Base-by-base conservation (phyloP, 352 stramenopile genomes). In the Pythium brassicae region DNA sequence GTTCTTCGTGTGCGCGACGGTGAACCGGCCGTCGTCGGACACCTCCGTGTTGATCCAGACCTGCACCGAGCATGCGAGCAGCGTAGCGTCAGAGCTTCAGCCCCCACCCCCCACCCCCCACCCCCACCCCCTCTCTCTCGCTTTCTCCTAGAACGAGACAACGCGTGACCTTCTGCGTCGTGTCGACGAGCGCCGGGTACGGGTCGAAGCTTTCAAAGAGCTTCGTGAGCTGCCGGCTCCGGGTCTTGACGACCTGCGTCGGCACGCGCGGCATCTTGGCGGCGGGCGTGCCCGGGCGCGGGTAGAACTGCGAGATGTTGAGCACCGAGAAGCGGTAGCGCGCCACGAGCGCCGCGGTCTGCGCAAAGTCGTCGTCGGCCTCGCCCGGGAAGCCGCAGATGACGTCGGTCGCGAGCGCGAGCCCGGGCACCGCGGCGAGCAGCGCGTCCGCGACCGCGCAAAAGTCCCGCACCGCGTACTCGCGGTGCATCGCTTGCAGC, bases 261-360 rank as follows among this genome's bases (percentile, higher is more conserved):
- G 76, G 69, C 22, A 97, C 77, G 45, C 85, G 84, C 51, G 81
- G 85, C 89, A 97, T 97, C 54, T 88, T 90, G 7, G 91, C 91
- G 6, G 90, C 91, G 0, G 89, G 87, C 10, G 91, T 97, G 20
- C 90, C 90, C 5, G 90, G 90, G 1, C 91, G 84, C 35, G 90
- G 87, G 66, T 97, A 97, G 56, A 97, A 97, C 63, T 97, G 85
- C 32, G 89, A 97, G 62, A 97, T 97, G 65, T 97, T 97, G 66
- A 95, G 86, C 56, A 97, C 92, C 59, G 89, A 73, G 57, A 97
- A 96, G 37, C 74, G 70, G 61, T 97, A 97, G 37, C 94, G 78
- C 44, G 86, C 71, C 17, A 96, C 75, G 10, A 97, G 74, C 55
- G 68, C 61, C 74, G 97, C 88, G 8, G 90, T 97, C 61, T 91